Base-by-base conservation (phyloP, 768 basidiomycete genomes). In the Tylopilus subfusipes region DNA sequence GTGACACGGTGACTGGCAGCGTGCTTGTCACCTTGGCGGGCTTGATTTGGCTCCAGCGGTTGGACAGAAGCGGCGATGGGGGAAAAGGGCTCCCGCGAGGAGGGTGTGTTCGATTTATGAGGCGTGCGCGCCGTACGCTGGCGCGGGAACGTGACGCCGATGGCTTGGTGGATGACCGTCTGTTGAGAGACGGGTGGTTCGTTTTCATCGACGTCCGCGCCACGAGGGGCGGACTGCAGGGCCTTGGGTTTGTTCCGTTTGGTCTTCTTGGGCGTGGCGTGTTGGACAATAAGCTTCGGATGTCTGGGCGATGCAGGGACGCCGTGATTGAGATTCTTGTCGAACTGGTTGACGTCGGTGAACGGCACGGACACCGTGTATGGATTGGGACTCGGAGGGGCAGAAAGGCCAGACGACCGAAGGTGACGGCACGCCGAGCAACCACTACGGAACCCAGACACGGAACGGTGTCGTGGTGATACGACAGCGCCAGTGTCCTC, bases 381-480 rank as follows among this genome's bases (percentile, higher is more conserved):
- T 42, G 56, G 58, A 29, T 42, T 64, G 21, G 52, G 42, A 19
- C 42, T 64, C 21, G 52, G 39, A n/a, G 57, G 63, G 18, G 52
- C 7, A 16, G 56, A 62, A 16, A 3, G 34, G 38, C 42, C 38
- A 11, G 59, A 59, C 19, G 53, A 16, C 29, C 64, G 67, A 43
- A 49, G 55, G 19, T 62, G 65, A 47, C 59, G 63, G 57, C 67
- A 69, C 12, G 67, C 65, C 7, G 56, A 48, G 54, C 67, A 68
- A 43, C 67, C 67, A 55, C 63, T 68, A 6, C 67, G 67, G 59
- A 69, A 68, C 52, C 48, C 61, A 22, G 53, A 51, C 25, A 39
- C 36, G 12, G 58, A 55, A 34, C 53, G 53, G 19, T 31, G 43
- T 51, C 57, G 56, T 49, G 39, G 46, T 18, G 58, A 50, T 33